A percentile compares a stretch with the other conserved stretches of the same genome.
phyloP scores from a whole-genome alignment of 202 grass and related monocot species.

The Schoenoplectus triqueter region DNA sequence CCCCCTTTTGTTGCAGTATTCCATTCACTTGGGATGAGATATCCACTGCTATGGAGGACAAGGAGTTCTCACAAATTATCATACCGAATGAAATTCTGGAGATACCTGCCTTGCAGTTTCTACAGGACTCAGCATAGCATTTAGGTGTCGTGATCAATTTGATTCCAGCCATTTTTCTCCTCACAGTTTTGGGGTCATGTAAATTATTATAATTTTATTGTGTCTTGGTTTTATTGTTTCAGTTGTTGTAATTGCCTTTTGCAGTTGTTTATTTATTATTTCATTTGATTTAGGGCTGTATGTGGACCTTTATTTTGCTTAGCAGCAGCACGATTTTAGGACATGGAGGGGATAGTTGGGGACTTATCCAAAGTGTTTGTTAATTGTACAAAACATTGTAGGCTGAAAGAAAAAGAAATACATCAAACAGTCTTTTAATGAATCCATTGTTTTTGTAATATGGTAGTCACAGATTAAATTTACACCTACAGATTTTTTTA shows the following conservation, averaged over 20 bases:
- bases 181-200: slow-evolving; percentile 18
- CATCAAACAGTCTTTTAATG: neutral
- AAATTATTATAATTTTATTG: slow-evolving; percentile 40
- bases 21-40: slow-evolving; percentile 77
- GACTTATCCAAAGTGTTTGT: neutral
- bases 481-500: neutral
- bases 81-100: slow-evolving; percentile 69
- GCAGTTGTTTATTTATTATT: slow-evolving; percentile 26
- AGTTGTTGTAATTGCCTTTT: slow-evolving; percentile 1
- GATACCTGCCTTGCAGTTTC: slow-evolving; percentile 70
- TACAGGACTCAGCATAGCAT: slow-evolving; percentile 43
- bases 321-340: neutral
- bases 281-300: slow-evolving; percentile 27
- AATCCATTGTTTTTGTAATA: neutral
- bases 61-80: slow-evolving; percentile 68
- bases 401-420: neutral
- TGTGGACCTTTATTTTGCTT: slow-evolving; percentile 18
- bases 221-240: slow-evolving; percentile 11
- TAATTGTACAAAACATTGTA: slow-evolving; percentile 27
- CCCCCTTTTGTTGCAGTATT: slow-evolving; percentile 52
- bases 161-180: neutral
- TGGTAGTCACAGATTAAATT: neutral
- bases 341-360: neutral
- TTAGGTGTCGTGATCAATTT: slow-evolving; percentile 28
- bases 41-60: slow-evolving; percentile 67